Base-by-base conservation (phyloP, 768 basidiomycete genomes). In the Galerina marginata region DNA sequence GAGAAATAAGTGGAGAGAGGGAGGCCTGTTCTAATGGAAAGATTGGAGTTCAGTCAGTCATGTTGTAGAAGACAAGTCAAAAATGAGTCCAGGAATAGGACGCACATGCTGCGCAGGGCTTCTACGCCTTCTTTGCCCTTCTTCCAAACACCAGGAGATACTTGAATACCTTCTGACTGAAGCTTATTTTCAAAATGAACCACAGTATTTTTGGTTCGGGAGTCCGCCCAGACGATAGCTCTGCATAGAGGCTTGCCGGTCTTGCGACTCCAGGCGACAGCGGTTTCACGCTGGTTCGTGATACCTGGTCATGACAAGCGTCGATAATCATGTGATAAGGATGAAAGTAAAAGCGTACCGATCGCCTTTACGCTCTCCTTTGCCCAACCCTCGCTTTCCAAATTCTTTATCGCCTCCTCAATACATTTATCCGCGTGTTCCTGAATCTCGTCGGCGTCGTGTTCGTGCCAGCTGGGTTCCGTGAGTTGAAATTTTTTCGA, bases 1-100 rank as follows among this genome's bases (percentile, higher is more conserved):
- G 96, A 97, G 78, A 99, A 99, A 77, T 99, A 99, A 0, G 96
- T 99, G 14, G 96, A 97, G 7, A 98, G 81, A n/a, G 91, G 92
- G 40, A 97, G 85, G 37, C 96, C 96, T 49, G 95, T 96, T 61
- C 93, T 96, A 64, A 29, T 38, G 49, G 55, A 56, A 51, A 50
- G 36, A 48, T 48, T 29, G 68, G 70, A 26, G 36, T 60, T 42
- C 51, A 53, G 26, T 60, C 23, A 56, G 25, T 25, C 37, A 44
- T 61, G 29, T 33, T 7, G 29, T 33, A 4, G 14, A 64, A 37
- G 48, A 56, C 58, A 49, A 25, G 51, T 43, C 25, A 44, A 45
- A 43, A 65, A 60, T 6, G 68, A 67, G 40, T 58, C 11, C 25
- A 37, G 46, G 46, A 48, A 47, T 48, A 58, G 40, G 37, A 79